Base-by-base conservation (phyloP, 2,329 filamentous ascomycete species). In the Ophiostoma tasmaniense region DNA sequence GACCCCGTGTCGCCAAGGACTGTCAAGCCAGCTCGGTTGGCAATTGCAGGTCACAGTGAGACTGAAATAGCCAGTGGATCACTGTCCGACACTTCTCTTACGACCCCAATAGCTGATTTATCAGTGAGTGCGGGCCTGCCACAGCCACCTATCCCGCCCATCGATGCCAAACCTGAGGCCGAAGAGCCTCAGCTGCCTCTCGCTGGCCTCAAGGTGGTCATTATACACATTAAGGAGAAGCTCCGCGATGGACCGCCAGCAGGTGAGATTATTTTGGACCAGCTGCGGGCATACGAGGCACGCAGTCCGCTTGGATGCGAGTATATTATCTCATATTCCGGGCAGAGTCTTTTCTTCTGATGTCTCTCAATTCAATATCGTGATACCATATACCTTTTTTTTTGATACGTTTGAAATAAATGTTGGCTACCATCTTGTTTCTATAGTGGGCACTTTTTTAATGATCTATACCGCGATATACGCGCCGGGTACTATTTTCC, bases 171-270 rank as follows among this genome's bases (percentile, higher is more conserved):
- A 5, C 20, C 42, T 20, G 42, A n/a, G 14, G 17, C 3, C 4
- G 45, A 62, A 14, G 67, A 64, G 65, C 71, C 71, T 4, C 73
- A 68, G 39, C 70, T 76, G 75, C 88, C 88, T 7, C 81, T 99
- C 4, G 81, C 83, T 67, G 93, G 92, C 0, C 76, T 98, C 35
- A 90, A 88, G 72, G 82, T 99, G 1, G 88, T 97, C 66, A 87
- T 98, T 68, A 98, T 98, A 50, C 95, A 99, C 76, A 86, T 98
- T 75, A 99, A 99, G 77, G 94, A 98, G 73, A 89, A 85, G 28
- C 80, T 97, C 68, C 81, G 83, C 10, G 93, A 97, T 76, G 91
- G 87, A 0, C 86, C 86, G 33, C 77, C 80, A 65, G 87, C 84
- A 1, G 85, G 82, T 45, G 87, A 91, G 3, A 83, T 79, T 1